Conservation (phyloP, 73 alveolate species). For the Tetrahymena malaccensis region DNA sequence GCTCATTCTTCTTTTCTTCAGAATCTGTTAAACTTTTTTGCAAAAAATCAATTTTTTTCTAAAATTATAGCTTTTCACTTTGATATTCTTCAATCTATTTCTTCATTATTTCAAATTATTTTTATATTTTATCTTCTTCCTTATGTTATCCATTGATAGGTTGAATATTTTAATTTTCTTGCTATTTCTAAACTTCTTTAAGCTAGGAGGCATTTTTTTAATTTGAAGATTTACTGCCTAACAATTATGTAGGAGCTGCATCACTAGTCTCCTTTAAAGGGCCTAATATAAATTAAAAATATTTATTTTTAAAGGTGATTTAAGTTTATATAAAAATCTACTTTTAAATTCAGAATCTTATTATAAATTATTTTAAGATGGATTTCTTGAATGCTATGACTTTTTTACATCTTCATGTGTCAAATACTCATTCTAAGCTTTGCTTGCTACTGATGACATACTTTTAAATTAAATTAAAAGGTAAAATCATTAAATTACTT, state of each 20-base stretch:
- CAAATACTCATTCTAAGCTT: neutral
- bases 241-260: neutral
- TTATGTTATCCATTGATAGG: neutral
- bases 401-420: neutral
- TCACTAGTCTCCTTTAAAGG: neutral
- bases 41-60: neutral
- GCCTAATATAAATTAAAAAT: neutral
- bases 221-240: neutral
- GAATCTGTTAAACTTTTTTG: neutral
- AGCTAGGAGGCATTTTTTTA: neutral
- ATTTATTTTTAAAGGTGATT: neutral
- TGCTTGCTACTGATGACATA: neutral
- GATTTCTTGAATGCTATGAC: neutral
- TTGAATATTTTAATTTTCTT: neutral
- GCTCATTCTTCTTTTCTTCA: neutral
- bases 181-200: neutral
- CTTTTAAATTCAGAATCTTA: neutral
- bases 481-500: neutral
- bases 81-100: neutral
- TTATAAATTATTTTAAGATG: neutral
- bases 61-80: neutral
- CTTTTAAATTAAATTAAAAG: neutral
- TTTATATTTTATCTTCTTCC: neutral
- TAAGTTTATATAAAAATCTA: neutral
- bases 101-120: neutral